Conservation (phyloP, 2,329 filamentous ascomycete genomes). For the Metarhizium rileyi region DNA sequence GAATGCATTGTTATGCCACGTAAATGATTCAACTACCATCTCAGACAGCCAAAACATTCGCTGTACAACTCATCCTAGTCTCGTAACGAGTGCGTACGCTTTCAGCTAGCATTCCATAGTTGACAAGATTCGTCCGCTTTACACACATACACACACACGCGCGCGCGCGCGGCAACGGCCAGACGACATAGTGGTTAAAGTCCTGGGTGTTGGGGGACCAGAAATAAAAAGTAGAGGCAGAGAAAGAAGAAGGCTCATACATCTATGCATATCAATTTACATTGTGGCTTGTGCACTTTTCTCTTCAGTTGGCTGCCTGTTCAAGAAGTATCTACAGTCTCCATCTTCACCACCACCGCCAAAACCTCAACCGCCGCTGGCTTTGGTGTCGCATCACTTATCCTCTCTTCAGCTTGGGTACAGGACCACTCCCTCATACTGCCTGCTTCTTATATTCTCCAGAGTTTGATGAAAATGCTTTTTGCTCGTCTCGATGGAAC, state of each 20-base stretch:
- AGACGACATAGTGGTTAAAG: not conserved
- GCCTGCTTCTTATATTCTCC: slow-evolving; percentile 83
- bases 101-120: no score
- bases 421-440: slow-evolving; percentile 85
- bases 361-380: not conserved
- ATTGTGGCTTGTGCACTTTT: slow-evolving; percentile 5
- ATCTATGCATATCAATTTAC: slow-evolving; percentile 6
- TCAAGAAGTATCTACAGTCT: slow-evolving; percentile 1
- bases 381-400: not conserved
- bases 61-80: no score
- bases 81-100: no score
- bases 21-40: no score
- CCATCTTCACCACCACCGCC: not conserved
- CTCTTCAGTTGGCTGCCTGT: not conserved
- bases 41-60: no score
- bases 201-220: not conserved
- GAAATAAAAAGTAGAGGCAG: not conserved
- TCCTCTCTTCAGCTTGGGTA: slow-evolving; percentile 35
- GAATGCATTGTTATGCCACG: no score
- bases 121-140: no score
- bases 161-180: no score
- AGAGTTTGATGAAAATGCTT: slow-evolving; percentile 92
- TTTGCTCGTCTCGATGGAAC: slow-evolving; percentile 76
- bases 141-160: no score
- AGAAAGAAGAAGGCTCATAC: not conserved